Evolutionary conservation across 1,284 basidiomycete species (phyloP), one percentile per base, ranked within the genome.

Genomic region (Trametes pubescens): DNA sequence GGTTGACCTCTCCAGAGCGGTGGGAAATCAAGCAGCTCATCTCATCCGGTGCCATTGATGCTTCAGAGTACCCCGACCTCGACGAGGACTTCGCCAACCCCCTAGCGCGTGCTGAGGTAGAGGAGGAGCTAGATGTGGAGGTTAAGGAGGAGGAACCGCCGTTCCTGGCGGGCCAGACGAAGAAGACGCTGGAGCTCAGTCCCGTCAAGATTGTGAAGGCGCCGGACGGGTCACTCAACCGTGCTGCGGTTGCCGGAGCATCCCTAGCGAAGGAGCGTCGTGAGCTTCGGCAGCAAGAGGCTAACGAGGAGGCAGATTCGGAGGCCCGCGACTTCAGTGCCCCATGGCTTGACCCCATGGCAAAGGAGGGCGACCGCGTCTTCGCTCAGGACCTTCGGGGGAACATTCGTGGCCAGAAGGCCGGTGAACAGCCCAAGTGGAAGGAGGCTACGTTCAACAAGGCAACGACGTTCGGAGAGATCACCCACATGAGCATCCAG

Each of bases 1-100:
- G 98, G 18, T 81, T 99, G 61, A 97, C 97, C 1, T 96, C 94
- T 29, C 98, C 98, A 0, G 98, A 99, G 77, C 88, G 98, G 24
- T 99, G 97, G 95, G 98, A 99, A 81, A 94, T 99, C 77, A 98
- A 99, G 77, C 98, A 99, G 77, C 87, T 99, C 64, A 98, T 99
- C 66, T 95, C 98, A 0, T 98, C 95, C 46, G 98, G 98, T 52
- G 93, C 91, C 6, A 88, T 98, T 51, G 90, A 92, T 71, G 92
- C 96, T 8, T 91, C 94, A 13, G 98, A 99, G 78, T 99, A 98
- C 74, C 97, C 97, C 3, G 96, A 99, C 64, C 82, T 99, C 34
- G 93, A 98, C 70, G 96, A 99, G 71, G 95, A 98, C 72, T 89
- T 94, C 73, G 85, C 81, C 64, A 90, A 91, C 69, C 88, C 92